A percentile compares a stretch with the other conserved stretches of the same genome.
Evolutionary conservation across 2,329 filamentous ascomycete species (phyloP).

Genomic region (Ceratocystis ficicola): DNA sequence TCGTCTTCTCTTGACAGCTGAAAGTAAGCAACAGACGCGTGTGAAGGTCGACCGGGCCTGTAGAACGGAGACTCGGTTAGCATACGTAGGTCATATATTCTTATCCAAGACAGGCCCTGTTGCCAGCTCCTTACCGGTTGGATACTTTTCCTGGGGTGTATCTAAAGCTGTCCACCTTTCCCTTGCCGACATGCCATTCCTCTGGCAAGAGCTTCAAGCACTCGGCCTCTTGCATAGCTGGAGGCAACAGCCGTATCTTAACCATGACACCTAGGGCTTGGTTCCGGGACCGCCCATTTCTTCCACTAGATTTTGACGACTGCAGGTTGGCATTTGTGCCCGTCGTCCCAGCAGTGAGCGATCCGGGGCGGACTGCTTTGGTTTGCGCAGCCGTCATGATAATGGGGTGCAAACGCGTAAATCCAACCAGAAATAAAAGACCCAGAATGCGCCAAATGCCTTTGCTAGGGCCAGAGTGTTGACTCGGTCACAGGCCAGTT

Average conservation of each 20-base stretch:
- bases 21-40: conserved; percentile 68
- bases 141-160: conserved; percentile 60
- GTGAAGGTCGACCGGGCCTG: conserved; percentile 74
- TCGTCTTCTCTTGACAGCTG: conserved; percentile 63
- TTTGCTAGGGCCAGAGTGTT: not conserved
- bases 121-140: conserved; percentile 30
- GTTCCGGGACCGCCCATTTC: conserved; percentile 12
- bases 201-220: conserved; percentile 60
- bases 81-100: not conserved
- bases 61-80: not conserved
- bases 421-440: not conserved
- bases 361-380: conserved; percentile 1
- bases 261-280: conserved; percentile 60
- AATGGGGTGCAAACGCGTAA: not conserved
- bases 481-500: not conserved
- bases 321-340: not conserved
- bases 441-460: not conserved
- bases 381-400: conserved; percentile 14
- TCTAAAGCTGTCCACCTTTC: conserved; percentile 72
- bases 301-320: not conserved
- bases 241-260: conserved; percentile 70
- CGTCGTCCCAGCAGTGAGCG: not conserved
- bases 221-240: conserved; percentile 69
- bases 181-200: conserved; percentile 69
- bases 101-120: conserved; percentile 4